Percentiles rank a stretch among this genome's conserved stretches.
Conservation (phyloP, 768 basidiomycete genomes). For the Holtermanniella nyarrowii region DNA sequence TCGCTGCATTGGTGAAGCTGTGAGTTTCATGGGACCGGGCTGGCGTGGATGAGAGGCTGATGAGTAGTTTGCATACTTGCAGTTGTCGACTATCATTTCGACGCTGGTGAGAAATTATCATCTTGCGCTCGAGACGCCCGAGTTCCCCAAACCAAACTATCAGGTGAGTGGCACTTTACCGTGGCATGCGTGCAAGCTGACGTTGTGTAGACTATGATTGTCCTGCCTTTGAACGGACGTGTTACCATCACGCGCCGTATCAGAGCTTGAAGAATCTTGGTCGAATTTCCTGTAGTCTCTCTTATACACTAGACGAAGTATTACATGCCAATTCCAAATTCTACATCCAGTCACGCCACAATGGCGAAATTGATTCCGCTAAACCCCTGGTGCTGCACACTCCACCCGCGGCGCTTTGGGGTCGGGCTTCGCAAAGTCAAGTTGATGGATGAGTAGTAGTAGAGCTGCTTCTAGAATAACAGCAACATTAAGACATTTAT, state of each 20-base stretch:
- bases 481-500: constrained; percentile 6
- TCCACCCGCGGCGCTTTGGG: neutral
- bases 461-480: constrained; percentile 16
- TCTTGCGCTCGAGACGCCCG: constrained; percentile 53
- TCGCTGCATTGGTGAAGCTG: constrained; percentile 86
- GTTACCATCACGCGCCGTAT: constrained; percentile 21
- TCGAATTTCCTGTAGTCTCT: no score
- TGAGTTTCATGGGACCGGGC: constrained; percentile 20
- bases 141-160: constrained; percentile 77
- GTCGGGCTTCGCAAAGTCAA: neutral
- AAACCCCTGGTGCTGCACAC: no score
- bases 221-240: constrained; percentile 51
- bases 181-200: neutral
- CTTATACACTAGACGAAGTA: no score
- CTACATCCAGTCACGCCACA: neutral
- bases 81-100: constrained; percentile 71
- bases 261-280: neutral
- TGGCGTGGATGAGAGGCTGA: neutral
- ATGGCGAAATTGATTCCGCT: no score
- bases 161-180: constrained; percentile 51
- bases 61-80: constrained; percentile 80
- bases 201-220: constrained; percentile 71
- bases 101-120: constrained; percentile 69
- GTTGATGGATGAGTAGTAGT: constrained; percentile 16
- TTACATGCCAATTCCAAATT: no score